Base-by-base conservation (phyloP, 179 eudicot species). In the Camellia oleifera region DNA sequence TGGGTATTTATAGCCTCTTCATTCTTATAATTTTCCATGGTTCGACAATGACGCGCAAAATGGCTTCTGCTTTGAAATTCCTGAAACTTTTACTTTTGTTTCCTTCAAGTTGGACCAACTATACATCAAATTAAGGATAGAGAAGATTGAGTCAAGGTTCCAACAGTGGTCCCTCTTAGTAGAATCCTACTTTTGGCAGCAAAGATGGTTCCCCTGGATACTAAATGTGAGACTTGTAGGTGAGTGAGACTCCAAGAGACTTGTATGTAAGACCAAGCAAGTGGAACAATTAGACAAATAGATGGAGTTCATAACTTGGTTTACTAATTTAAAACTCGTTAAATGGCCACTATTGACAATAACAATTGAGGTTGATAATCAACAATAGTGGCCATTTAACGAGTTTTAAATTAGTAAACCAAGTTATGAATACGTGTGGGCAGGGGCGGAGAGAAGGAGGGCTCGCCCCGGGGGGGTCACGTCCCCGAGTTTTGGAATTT, bases 241-340 rank as follows among this genome's bases (percentile, higher is more conserved):
- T 71, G 23, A 61, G 53, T 71, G 23, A 61, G 20, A 17, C 8
- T 61, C 23, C 23, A 61, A 61, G 57, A 48, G 75, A 71, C 9
- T 48, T 50, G 57, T 50, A 48, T 42, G 75, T 71, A 48, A 48
- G 75, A 71, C 57, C 8, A 3, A 4, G 56, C 9, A 53, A 84
- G 84, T 0, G 89, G 86, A 70, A 86, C 81, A 17, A 88, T 78
- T 20, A 8, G 40, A 11, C 8, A 7, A 69, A 46, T 7, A 46
- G 32, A 20, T 48, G 7, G 58, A 71, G n/a, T 9, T 50, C 4
- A n/a, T 2, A 0, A 11, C 6, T 42, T 14, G 17, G 61, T 56
- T 56, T 56, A 11, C 65, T 61, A 4, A 61, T 4, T 61, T n/a
- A n/a, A 17, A 56, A 7, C 65, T 61, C 65, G 2, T 61, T n/a